These are phyloP conservation scores for Aegilops tauschii DNA, from an alignment of 176 grass and related monocot species.

Conservation along the genomic window DNA sequence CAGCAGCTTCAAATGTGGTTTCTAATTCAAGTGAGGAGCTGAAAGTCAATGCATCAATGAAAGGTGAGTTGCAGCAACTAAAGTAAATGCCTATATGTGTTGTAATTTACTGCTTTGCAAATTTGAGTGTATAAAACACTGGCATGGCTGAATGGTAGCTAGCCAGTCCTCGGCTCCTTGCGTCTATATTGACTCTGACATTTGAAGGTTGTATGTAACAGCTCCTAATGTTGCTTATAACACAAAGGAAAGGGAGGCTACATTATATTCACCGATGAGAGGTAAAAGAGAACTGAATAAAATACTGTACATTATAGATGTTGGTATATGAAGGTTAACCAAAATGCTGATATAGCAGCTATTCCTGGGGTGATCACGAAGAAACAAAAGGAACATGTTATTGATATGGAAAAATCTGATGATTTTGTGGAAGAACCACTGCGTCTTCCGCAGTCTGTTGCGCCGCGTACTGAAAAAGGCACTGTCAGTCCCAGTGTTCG, in stretches of 20 bases:
- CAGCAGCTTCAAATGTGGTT: constrained; percentile 39
- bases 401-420: constrained; percentile 60
- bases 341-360: constrained; percentile 25
- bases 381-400: constrained; percentile 60
- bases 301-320: neutral
- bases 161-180: neutral
- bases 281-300: constrained; percentile 36
- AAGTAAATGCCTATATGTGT: neutral
- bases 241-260: constrained; percentile 34
- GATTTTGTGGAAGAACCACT: constrained; percentile 45
- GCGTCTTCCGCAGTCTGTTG: constrained; percentile 34
- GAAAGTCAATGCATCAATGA: constrained; percentile 27
- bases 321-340: constrained; percentile 21
- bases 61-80: constrained; percentile 41
- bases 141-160: constrained; percentile 8
- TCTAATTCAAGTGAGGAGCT: constrained; percentile 39
- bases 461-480: constrained; percentile 33
- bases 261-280: constrained; percentile 23
- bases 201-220: constrained; percentile 29
- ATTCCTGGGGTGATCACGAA: constrained; percentile 24
- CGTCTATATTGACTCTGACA: constrained; percentile 20
- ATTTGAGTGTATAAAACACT: constrained; percentile 14
- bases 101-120: constrained; percentile 12
- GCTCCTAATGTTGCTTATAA: constrained; percentile 27
- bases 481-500: constrained; percentile 45